Conservation (phyloP, 2,329 filamentous ascomycete species). For the Coniochaeta prunicola region DNA sequence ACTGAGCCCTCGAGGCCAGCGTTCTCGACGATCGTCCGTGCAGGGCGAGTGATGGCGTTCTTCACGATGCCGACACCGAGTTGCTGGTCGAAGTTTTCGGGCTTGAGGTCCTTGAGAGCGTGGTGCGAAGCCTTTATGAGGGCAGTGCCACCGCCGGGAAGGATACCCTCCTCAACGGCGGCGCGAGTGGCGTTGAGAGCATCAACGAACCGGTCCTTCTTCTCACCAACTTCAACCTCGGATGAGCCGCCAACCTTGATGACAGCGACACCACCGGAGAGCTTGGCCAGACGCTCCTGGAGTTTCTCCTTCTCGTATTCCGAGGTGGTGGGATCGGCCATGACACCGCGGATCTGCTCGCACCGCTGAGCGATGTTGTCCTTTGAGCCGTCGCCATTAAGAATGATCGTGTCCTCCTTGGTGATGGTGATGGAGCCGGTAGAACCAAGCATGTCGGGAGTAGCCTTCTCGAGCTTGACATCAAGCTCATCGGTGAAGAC, state of each 20-base stretch:
- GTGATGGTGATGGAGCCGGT: conserved; percentile 99
- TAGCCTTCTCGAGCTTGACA: conserved; percentile 98
- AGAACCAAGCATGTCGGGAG: conserved; percentile 88
- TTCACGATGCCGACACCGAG: conserved; percentile 96
- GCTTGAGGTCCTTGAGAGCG: conserved; percentile 74
- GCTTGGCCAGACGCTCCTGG: conserved; percentile 98
- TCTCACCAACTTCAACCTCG: conserved; percentile 98
- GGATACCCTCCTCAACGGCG: conserved; percentile 97
- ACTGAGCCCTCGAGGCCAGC: conserved; percentile 93
- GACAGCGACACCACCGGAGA: conserved; percentile 96
- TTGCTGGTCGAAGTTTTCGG: conserved; percentile 97
- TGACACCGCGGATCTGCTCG: conserved; percentile 98
- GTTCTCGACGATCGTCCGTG: conserved; percentile 95
- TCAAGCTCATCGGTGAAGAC: conserved; percentile 99
- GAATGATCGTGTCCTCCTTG: conserved; percentile 98
- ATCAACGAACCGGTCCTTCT: conserved; percentile 99
- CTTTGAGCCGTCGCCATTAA: conserved; percentile 95
- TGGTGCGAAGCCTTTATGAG: conserved; percentile 95
- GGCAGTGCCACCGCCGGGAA: conserved; percentile 95
- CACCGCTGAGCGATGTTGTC: conserved; percentile 89
- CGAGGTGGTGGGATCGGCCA: conserved; percentile 85
- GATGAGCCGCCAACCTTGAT: conserved; percentile 98
- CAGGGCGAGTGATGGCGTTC: conserved; percentile 94
- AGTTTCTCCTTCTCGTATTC: conserved; percentile 99
- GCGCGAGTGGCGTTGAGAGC: conserved; percentile 96